Conservation (phyloP, 2,329 filamentous ascomycete species). For the Penicillium sp. region DNA sequence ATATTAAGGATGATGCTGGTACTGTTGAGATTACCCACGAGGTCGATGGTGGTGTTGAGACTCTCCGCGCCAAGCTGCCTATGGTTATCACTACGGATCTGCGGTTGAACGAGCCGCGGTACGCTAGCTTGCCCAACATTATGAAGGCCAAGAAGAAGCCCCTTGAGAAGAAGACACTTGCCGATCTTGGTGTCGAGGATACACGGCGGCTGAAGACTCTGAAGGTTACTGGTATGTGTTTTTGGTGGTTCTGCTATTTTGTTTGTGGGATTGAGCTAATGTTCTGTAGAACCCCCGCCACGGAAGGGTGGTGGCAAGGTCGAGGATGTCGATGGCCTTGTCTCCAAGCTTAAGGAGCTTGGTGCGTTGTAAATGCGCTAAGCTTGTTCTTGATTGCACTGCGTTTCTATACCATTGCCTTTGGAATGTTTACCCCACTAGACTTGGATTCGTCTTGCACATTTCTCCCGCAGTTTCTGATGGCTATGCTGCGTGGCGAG, state of each 20-base stretch:
- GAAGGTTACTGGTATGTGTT: slow-evolving; percentile 67
- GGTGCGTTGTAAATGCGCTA: slow-evolving; percentile 61
- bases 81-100: slow-evolving; percentile 93
- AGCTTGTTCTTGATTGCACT: slow-evolving; percentile 9
- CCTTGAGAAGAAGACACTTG: slow-evolving; percentile 79
- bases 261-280: slow-evolving; percentile 5
- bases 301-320: slow-evolving; percentile 94
- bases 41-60: slow-evolving; percentile 92
- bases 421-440: slow-evolving; percentile 9
- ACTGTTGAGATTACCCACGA: slow-evolving; percentile 72
- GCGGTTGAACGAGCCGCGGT: slow-evolving; percentile 86
- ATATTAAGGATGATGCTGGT: slow-evolving; percentile 60
- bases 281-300: slow-evolving; percentile 62
- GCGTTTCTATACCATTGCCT: slow-evolving; percentile 20
- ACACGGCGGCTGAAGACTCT: slow-evolving; percentile 73
- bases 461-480: slow-evolving; percentile 3
- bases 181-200: slow-evolving; percentile 69
- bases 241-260: slow-evolving; percentile 2
- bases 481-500: slow-evolving; percentile 4
- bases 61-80: slow-evolving; percentile 72
- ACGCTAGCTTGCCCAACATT: slow-evolving; percentile 91
- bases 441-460: slow-evolving; percentile 7
- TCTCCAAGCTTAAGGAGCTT: slow-evolving; percentile 88
- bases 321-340: slow-evolving; percentile 89
- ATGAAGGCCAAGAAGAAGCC: slow-evolving; percentile 99